These are phyloP conservation scores for Fusarium verrucosum DNA, from an alignment of 2,329 filamentous ascomycete genomes.

Conservation along the genomic window DNA sequence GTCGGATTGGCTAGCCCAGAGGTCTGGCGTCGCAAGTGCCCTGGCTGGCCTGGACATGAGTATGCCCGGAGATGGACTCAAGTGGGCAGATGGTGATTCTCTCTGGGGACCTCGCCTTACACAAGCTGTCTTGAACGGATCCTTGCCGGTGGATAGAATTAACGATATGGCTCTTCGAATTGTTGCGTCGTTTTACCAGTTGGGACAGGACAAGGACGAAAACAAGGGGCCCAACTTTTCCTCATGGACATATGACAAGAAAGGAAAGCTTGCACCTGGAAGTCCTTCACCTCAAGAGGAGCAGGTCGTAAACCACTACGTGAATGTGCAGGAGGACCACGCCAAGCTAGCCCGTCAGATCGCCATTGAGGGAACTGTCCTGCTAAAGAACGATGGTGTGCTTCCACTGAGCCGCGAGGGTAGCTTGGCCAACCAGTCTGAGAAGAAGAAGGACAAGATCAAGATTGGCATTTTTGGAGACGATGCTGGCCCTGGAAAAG, in stretches of 20 bases:
- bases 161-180: conserved; percentile 91
- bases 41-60: conserved; percentile 73
- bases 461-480: conserved; percentile 63
- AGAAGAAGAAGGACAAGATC: conserved; percentile 51
- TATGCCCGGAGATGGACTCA: conserved; percentile 75
- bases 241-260: conserved; percentile 71
- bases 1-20: conserved; percentile 74
- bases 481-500: conserved; percentile 60
- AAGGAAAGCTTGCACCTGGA: conserved; percentile 64
- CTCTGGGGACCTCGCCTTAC: conserved; percentile 84
- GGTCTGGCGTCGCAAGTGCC: conserved; percentile 66
- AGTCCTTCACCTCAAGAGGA: conserved; percentile 52
- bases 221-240: conserved; percentile 82
- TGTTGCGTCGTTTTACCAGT: conserved; percentile 89
- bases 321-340: conserved; percentile 67
- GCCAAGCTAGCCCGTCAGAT: conserved; percentile 61
- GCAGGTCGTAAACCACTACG: conserved; percentile 71
- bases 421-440: conserved; percentile 20
- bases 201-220: conserved; percentile 78
- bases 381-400: conserved; percentile 69
- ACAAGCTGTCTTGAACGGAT: conserved; percentile 80
- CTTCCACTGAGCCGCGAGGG: conserved; percentile 57
- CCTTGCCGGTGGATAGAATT: conserved; percentile 78
- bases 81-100: conserved; percentile 74
- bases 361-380: conserved; percentile 65